Base-by-base conservation (phyloP, 371 early-diverging fungal genomes). In the Dipsacomyces acuminosporus region DNA sequence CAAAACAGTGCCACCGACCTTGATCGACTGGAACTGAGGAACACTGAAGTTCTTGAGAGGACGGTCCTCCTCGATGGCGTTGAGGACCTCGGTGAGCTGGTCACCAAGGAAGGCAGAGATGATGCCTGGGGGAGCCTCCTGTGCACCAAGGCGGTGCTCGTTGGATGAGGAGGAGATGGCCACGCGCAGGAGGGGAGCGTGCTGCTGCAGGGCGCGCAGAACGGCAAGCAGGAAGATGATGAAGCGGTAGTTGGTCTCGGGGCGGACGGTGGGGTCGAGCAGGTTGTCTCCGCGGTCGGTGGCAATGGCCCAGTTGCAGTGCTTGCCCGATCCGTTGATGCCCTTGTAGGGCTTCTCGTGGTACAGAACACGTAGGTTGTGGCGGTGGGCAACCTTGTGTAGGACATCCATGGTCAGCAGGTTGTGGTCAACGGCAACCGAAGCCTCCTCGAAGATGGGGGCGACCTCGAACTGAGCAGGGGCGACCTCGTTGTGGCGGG, bases 271-370 rank as follows among this genome's bases (percentile, higher is more conserved):
- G 59, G 96, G 98, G 64, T 94, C 94, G 46, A 98, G 81, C 72
- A 98, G 78, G 80, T 98, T 98, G 69, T 90, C 90, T 50, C 98
- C 98, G 38, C 74, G 73, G 78, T 93, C 91, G 17, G 96, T 96
- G 48, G 90, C 88, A 73, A 98, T 75, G 70, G 95, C 87, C 96
- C 96, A 98, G 88, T 98, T 98, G 84, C 94, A 93, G 81, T 96
- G 98, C 84, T 98, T 98, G 58, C 98, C 96, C 25, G 91, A 90
- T 34, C 98, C 98, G 76, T 98, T 98, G 76, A 98, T 84, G 51
- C 98, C 96, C 75, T 89, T 87, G 85, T 95, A 98, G 40, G 98
- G 98, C 84, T 98, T 98, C 80, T 96, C 96, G 84, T 98, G 98
- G 87, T 87, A 96, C 36, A 98, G 83, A 43, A 90, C 89, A 84